Conservation (phyloP, 805 yeast genomes). For the Ogataea kodamae region DNA sequence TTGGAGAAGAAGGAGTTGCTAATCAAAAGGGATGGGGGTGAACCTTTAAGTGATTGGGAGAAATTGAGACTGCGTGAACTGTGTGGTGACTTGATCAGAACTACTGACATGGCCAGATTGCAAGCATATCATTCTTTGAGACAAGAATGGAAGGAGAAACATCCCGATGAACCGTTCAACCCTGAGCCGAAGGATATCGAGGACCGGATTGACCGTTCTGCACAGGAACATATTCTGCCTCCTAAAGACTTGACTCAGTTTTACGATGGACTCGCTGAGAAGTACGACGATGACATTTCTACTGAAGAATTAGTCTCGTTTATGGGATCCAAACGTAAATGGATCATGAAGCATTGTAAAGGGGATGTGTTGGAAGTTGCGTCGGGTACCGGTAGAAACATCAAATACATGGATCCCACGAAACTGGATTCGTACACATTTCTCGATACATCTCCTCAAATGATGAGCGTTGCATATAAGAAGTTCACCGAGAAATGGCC, state of each 20-base stretch:
- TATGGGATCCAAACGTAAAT: constrained; percentile 64
- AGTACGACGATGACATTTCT: constrained; percentile 77
- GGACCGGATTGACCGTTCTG: constrained; percentile 26
- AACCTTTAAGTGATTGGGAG: constrained; percentile 57
- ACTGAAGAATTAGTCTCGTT: constrained; percentile 64
- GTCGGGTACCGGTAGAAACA: constrained; percentile 94
- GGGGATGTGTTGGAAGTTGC: constrained; percentile 96
- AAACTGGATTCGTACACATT: constrained; percentile 72
- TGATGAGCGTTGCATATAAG: constrained; percentile 77
- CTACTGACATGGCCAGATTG: constrained; percentile 59
- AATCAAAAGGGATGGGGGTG: constrained; percentile 33
- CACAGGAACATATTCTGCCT: constrained; percentile 48
- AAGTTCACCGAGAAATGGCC: constrained; percentile 73
- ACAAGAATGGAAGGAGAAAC: constrained; percentile 30
- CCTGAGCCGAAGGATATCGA: constrained; percentile 35
- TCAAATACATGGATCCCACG: constrained; percentile 64
- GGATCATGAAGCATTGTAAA: constrained; percentile 70
- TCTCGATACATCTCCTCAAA: constrained; percentile 76
- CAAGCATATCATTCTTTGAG: constrained; percentile 55
- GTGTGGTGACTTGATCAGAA: constrained; percentile 53
- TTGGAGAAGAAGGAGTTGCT: constrained; percentile 44
- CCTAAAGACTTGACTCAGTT: constrained; percentile 79
- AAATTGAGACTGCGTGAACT: constrained; percentile 57
- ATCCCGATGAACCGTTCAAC: constrained; percentile 26
- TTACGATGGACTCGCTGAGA: constrained; percentile 72